Percentiles rank a stretch among this genome's conserved stretches.
phyloP scores from a whole-genome alignment of 768 basidiomycete genomes.

The Tricholoma matsutake region DNA sequence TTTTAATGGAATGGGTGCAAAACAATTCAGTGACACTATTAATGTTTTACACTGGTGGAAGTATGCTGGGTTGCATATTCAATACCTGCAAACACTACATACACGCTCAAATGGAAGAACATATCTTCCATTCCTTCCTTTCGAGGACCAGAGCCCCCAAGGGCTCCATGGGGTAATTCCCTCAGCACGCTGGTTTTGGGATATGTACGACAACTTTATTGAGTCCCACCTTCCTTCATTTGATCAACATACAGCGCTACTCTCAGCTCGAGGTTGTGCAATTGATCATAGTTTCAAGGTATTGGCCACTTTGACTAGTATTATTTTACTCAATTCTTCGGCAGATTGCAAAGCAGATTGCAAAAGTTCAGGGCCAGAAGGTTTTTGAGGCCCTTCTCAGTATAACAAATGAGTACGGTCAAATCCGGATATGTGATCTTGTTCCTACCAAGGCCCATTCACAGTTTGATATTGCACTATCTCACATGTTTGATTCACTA shows the following conservation, averaged over 20 bases:
- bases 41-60: too few relatives aligned
- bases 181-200: constrained; percentile 12
- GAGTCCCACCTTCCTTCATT: constrained; percentile 7
- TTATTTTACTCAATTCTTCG: neutral
- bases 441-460: neutral
- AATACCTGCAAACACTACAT: too few relatives aligned
- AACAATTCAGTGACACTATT: too few relatives aligned
- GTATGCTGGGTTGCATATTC: too few relatives aligned
- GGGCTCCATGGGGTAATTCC: constrained; percentile 15
- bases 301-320: neutral
- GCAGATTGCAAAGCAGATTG: constrained; percentile 23
- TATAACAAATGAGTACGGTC: constrained; percentile 24
- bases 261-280: constrained; percentile 17
- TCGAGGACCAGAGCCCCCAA: constrained; percentile 7
- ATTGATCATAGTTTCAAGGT: constrained; percentile 18
- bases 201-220: constrained; percentile 19
- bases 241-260: constrained; percentile 24
- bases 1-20: too few relatives aligned
- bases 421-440: constrained; percentile 12
- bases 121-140: constrained; percentile 7
- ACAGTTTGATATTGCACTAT: neutral
- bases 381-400: constrained; percentile 25
- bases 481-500: neutral
- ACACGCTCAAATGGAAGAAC: too few relatives aligned
- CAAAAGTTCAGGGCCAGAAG: constrained; percentile 21